These are phyloP conservation scores for Babesia gibsoni DNA, from an alignment of 169 alveolate species.

Conservation along the genomic window DNA sequence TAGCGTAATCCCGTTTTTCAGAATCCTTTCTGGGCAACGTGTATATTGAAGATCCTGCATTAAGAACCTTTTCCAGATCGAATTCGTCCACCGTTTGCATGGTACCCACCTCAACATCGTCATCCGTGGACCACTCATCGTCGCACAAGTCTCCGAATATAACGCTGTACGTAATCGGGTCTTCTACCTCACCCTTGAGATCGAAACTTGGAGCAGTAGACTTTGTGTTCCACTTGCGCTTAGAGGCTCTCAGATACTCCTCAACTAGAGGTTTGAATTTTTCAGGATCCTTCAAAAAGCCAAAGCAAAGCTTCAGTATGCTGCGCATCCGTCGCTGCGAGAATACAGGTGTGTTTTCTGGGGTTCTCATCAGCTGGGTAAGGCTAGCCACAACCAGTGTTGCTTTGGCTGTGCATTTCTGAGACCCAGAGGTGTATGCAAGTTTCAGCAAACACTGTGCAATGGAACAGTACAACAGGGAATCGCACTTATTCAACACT, in stretches of 20 bases:
- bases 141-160: constrained; percentile 16
- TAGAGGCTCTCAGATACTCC: constrained; percentile 20
- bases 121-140: constrained; percentile 29
- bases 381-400: constrained; percentile 37
- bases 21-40: neutral
- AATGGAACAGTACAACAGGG: constrained; percentile 60
- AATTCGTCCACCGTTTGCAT: neutral
- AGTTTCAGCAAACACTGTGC: constrained; percentile 50
- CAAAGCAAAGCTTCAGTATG: constrained; percentile 29
- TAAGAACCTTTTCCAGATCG: constrained; percentile 12
- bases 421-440: constrained; percentile 25
- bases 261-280: constrained; percentile 16
- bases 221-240: neutral
- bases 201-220: neutral
- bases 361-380: neutral
- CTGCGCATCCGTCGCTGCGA: constrained; percentile 28
- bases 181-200: constrained; percentile 16
- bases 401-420: constrained; percentile 23
- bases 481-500: constrained; percentile 36
- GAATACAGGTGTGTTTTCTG: constrained; percentile 11
- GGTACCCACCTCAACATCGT: constrained; percentile 3
- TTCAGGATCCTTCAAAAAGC: constrained; percentile 32
- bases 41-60: neutral
- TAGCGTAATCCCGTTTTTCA: neutral
- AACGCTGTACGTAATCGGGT: neutral